Conservation (phyloP, 1,284 basidiomycete genomes). For the Volvariella volvacea region DNA sequence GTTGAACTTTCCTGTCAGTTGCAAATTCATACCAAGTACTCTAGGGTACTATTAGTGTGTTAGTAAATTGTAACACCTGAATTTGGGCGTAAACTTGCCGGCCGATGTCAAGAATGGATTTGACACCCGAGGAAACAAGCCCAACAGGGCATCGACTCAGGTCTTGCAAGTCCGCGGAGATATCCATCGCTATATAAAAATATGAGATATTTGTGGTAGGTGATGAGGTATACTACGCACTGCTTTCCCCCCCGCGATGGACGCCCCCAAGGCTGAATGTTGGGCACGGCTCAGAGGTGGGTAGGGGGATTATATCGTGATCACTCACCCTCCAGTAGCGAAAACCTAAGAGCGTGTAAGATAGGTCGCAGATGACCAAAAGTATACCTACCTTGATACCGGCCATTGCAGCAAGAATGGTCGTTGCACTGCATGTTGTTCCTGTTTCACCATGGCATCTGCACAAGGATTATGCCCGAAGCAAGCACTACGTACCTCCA, state of each 20-base stretch:
- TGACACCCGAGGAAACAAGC: slow-evolving; percentile 91
- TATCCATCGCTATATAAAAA: slow-evolving; percentile 71
- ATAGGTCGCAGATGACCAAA: slow-evolving; percentile 2
- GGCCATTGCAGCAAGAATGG: slow-evolving; percentile 74
- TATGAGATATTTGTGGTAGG: slow-evolving; percentile 3
- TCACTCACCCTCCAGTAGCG: slow-evolving; percentile 74
- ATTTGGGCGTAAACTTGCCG: slow-evolving; percentile 31
- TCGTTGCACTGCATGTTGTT: slow-evolving; percentile 86
- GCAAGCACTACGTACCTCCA: slow-evolving; percentile 51
- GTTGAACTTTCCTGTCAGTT: neutral
- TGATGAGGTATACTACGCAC: slow-evolving; percentile 35
- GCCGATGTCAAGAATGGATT: slow-evolving; percentile 94
- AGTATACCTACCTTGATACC: slow-evolving; percentile 66
- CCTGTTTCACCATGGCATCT: slow-evolving; percentile 18
- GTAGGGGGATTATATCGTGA: neutral
- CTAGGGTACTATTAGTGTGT: slow-evolving; percentile 64
- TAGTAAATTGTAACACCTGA: slow-evolving; percentile 1
- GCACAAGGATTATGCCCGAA: no score
- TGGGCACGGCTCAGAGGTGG: slow-evolving; percentile 2
- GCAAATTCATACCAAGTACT: slow-evolving; percentile 68
- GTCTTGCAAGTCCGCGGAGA: slow-evolving; percentile 89
- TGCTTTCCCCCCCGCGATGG: slow-evolving; percentile 85
- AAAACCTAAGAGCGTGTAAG: slow-evolving; percentile 48
- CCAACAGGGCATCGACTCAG: slow-evolving; percentile 82
- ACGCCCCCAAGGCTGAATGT: slow-evolving; percentile 74